phyloP scores from a whole-genome alignment of 202 grass and related monocot species.

The Panicum hallii region DNA sequence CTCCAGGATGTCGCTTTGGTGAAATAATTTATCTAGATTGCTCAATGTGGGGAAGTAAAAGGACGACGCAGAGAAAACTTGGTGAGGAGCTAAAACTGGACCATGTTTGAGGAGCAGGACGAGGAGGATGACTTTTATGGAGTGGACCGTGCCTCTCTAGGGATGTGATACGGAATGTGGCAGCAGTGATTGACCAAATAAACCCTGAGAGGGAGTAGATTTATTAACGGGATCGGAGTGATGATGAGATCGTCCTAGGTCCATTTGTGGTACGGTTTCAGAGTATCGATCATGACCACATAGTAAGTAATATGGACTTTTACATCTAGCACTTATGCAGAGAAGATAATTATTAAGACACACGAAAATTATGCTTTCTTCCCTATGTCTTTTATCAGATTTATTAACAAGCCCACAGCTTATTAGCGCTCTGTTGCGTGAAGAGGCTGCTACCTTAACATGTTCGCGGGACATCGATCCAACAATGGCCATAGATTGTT shows the following conservation, averaged over 20 bases:
- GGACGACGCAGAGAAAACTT: not conserved
- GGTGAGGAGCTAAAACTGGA: not conserved
- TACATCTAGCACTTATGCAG: not conserved
- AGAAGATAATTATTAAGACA: not conserved
- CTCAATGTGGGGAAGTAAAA: not conserved
- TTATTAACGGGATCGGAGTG: not conserved
- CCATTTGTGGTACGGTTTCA: not conserved
- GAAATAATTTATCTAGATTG: not conserved
- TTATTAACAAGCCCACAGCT: not conserved
- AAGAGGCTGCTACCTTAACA: not conserved
- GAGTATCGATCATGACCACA: not conserved
- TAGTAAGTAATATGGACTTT: not conserved
- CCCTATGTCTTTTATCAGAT: fast-evolving
- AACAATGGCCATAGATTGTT: not conserved
- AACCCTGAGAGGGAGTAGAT: not conserved
- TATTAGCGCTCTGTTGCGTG: not conserved
- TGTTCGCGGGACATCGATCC: not conserved
- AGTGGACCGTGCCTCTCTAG: not conserved
- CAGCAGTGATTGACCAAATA: not conserved
- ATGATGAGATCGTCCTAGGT: not conserved
- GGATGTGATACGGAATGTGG: not conserved
- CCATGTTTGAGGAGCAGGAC: not conserved
- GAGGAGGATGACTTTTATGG: slow-evolving; percentile 2
- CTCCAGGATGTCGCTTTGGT: not conserved
- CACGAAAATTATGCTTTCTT: fast-evolving